Conservation (phyloP, 2,329 filamentous ascomycete genomes). For the Colletotrichum gloeosporioides region DNA sequence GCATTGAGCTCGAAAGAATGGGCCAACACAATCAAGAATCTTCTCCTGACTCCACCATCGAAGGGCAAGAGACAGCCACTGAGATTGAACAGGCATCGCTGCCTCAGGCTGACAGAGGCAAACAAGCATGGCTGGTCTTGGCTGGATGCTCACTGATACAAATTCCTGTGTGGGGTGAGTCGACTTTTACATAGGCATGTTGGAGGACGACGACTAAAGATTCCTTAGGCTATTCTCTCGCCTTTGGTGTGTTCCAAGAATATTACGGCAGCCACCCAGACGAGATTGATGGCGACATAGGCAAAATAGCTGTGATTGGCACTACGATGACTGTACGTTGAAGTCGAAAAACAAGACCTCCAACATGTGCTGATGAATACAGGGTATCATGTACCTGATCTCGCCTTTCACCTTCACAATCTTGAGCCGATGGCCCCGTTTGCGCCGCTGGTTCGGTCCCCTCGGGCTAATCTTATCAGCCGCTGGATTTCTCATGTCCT, state of each 20-base stretch:
- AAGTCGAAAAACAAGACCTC: neutral
- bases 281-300: neutral
- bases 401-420: neutral
- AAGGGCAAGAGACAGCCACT: fast-evolving
- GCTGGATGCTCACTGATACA: neutral
- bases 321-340: neutral
- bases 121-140: neutral
- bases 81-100: fast-evolving
- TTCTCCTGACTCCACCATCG: fast-evolving
- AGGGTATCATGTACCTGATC: neutral
- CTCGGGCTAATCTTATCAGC: fast-evolving
- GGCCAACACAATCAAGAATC: fast-evolving
- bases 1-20: fast-evolving
- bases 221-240: fast-evolving
- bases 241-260: neutral
- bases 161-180: neutral
- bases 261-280: neutral
- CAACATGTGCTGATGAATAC: neutral
- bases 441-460: fast-evolving
- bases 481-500: fast-evolving
- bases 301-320: neutral
- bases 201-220: neutral
- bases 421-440: neutral
- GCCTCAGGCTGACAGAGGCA: neutral
- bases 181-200: no score